Conservation (phyloP, 2,329 filamentous ascomycete species). For the Beauveria australis region DNA sequence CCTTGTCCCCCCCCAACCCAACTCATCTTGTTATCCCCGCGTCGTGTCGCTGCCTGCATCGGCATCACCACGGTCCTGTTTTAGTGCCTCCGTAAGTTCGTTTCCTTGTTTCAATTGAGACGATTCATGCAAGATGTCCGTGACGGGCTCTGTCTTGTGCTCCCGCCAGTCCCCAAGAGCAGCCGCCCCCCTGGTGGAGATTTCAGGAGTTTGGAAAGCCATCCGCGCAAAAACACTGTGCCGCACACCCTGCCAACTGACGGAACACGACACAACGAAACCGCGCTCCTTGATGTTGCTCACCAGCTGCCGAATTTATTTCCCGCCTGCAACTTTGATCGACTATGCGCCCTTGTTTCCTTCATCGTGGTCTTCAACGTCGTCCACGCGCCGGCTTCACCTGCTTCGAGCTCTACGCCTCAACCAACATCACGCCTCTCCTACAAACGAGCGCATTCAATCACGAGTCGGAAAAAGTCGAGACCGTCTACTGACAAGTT, state of each 20-base stretch:
- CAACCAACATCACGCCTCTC: background rate
- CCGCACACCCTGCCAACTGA: background rate
- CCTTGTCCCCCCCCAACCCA: background rate
- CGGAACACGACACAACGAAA: background rate
- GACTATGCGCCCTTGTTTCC: background rate
- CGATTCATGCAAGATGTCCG: constrained; percentile 4
- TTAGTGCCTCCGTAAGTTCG: background rate
- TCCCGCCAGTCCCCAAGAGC: constrained; percentile 2
- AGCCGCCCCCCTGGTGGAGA: constrained; percentile 3
- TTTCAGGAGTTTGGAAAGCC: constrained; percentile 10
- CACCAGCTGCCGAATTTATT: background rate
- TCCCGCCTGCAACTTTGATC: background rate
- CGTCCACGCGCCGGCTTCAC: background rate
- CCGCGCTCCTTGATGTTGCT: background rate
- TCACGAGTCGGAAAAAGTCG: background rate
- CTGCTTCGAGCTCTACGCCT: background rate
- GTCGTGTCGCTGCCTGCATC: constrained; percentile 2
- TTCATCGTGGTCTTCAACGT: background rate
- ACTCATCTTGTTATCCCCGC: background rate
- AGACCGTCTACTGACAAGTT: background rate
- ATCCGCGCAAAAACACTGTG: constrained; percentile 3
- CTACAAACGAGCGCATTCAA: constrained; percentile 1
- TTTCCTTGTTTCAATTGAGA: constrained; percentile 5
- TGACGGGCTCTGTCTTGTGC: constrained; percentile 2
- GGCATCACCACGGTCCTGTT: background rate